These are phyloP conservation scores for Lanmaoa pseudosensibilis DNA, from an alignment of 768 basidiomycete genomes.

Conservation along the genomic window DNA sequence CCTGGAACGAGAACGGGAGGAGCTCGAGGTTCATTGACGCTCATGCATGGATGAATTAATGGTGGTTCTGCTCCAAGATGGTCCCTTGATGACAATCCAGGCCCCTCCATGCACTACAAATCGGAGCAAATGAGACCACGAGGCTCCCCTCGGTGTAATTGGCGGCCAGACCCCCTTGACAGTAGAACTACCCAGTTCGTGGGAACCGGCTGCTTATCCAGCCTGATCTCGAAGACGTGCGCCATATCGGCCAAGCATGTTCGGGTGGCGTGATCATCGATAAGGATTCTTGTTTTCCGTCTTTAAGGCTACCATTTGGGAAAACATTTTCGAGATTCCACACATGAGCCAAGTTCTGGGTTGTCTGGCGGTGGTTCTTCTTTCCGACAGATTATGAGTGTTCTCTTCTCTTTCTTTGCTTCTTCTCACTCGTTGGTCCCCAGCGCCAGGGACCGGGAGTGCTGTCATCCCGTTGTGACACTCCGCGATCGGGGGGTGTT, in stretches of 20 bases:
- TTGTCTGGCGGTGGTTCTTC: background rate
- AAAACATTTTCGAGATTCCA: background rate
- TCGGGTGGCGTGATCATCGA: slow-evolving; percentile 12
- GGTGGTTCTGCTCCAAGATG: slow-evolving; percentile 1
- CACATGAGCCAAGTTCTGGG: background rate
- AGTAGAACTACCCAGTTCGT: slow-evolving; percentile 9
- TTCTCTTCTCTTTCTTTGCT: background rate
- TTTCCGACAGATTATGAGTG: background rate
- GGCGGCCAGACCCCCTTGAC: too few relatives aligned
- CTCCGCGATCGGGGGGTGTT: background rate
- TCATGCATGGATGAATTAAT: background rate
- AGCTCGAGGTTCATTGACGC: slow-evolving; percentile 1
- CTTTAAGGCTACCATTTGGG: background rate
- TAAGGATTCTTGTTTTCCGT: slow-evolving; percentile 8
- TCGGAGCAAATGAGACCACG: slow-evolving; percentile 8
- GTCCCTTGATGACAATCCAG: slow-evolving; percentile 1
- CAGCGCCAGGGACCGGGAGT: slow-evolving; percentile 1
- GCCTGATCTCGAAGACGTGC: slow-evolving; percentile 24
- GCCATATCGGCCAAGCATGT: background rate
- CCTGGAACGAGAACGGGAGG: background rate
- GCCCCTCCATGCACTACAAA: slow-evolving; percentile 1
- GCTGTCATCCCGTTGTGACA: background rate
- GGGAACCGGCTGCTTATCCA: slow-evolving; percentile 17
- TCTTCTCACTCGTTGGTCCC: background rate
- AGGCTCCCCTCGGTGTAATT: slow-evolving; percentile 17